Evolutionary conservation across 2,329 filamentous ascomycete genomes (phyloP).

Genomic region (Tolypocladium nubicola): DNA sequence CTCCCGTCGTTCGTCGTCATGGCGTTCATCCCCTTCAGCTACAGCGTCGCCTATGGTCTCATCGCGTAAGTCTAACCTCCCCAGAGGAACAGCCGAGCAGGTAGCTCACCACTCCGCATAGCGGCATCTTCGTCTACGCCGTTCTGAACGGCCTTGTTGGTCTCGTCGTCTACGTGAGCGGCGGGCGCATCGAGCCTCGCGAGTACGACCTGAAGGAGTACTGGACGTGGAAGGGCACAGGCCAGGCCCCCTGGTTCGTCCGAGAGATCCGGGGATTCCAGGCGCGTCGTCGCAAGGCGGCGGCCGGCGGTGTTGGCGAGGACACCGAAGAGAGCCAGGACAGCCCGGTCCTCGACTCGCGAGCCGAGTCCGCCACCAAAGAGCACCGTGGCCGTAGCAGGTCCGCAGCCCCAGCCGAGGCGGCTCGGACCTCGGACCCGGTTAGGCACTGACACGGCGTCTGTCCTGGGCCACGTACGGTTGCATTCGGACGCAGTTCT

Average conservation of each 20-base stretch:
- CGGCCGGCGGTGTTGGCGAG: not conserved
- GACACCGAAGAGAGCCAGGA: slow-evolving; percentile 3
- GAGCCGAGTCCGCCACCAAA: slow-evolving; percentile 13
- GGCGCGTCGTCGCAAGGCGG: slow-evolving; percentile 1
- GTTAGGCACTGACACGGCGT: not conserved
- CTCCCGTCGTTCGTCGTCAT: slow-evolving; percentile 68
- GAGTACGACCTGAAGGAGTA: slow-evolving; percentile 46
- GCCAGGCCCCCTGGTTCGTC: slow-evolving; percentile 36
- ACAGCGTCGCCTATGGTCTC: slow-evolving; percentile 68
- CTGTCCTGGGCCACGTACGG: not conserved
- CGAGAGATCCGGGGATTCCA: slow-evolving; percentile 18
- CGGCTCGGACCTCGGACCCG: not conserved
- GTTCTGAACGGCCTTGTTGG: slow-evolving; percentile 38
- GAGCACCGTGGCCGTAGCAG: slow-evolving; percentile 1
- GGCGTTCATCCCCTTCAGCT: slow-evolving; percentile 67
- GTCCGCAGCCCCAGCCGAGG: not conserved
- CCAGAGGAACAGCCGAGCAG: not conserved
- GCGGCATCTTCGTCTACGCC: slow-evolving; percentile 43
- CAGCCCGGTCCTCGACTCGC: slow-evolving; percentile 5
- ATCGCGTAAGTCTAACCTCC: slow-evolving; percentile 44
- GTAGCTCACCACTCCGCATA: slow-evolving; percentile 11
- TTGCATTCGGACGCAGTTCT: not conserved
- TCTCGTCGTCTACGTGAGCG: slow-evolving; percentile 30
- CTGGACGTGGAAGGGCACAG: slow-evolving; percentile 41
- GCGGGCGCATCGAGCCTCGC: slow-evolving; percentile 32